Conservation (phyloP, 2,329 filamentous ascomycete genomes). For the Hymenoscyphus albidus region DNA sequence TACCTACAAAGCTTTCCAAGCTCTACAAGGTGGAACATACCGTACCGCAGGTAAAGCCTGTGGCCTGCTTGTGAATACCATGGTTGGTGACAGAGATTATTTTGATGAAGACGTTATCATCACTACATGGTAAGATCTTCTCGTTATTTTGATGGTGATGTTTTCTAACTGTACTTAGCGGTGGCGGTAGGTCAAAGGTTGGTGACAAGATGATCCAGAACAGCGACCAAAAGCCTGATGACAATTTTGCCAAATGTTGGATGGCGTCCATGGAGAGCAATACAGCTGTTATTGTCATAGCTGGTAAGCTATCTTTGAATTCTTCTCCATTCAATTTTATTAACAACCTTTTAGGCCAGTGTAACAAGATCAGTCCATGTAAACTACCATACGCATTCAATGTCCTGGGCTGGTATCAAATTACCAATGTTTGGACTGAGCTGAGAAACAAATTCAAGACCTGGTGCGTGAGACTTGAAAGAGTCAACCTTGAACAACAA, state of each 20-base stretch:
- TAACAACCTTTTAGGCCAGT: slow-evolving; percentile 40
- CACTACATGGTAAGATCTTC: slow-evolving; percentile 50
- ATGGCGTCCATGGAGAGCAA: slow-evolving; percentile 43
- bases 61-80: slow-evolving; percentile 57
- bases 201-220: slow-evolving; percentile 43
- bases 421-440: slow-evolving; percentile 68
- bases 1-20: slow-evolving; percentile 57
- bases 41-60: slow-evolving; percentile 45
- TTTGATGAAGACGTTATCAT: slow-evolving; percentile 61
- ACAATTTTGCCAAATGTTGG: slow-evolving; percentile 30
- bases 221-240: slow-evolving; percentile 42
- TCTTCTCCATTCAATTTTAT: slow-evolving; percentile 27
- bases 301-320: slow-evolving; percentile 41
- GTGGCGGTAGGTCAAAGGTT: slow-evolving; percentile 51
- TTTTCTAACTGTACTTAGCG: slow-evolving; percentile 37
- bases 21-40: slow-evolving; percentile 59
- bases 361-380: slow-evolving; percentile 46
- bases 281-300: slow-evolving; percentile 52
- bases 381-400: slow-evolving; percentile 56
- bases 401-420: slow-evolving; percentile 65
- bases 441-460: slow-evolving; percentile 37
- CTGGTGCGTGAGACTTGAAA: slow-evolving; percentile 63
- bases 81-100: slow-evolving; percentile 51
- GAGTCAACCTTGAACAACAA: slow-evolving; percentile 46
- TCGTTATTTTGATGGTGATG: background rate